These are phyloP conservation scores for Fusarium nygamai DNA, from an alignment of 2,329 filamentous ascomycete genomes.

Conservation along the genomic window DNA sequence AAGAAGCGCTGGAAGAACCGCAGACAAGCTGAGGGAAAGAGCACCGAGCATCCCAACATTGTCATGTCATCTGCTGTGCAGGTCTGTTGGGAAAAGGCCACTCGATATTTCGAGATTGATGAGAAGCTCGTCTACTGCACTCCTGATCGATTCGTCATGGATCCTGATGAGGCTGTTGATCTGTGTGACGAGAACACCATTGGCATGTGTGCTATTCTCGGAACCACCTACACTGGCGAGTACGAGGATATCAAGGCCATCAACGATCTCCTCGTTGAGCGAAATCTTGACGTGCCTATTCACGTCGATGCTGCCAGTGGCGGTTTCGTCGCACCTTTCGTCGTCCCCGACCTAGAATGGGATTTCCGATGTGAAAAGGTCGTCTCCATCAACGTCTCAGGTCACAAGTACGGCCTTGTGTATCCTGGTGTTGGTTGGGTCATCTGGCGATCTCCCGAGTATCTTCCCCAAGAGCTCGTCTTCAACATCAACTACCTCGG, in stretches of 20 bases:
- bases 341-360: slow-evolving; percentile 85
- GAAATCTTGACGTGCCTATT: slow-evolving; percentile 81
- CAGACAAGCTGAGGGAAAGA: slow-evolving; percentile 83
- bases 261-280: slow-evolving; percentile 85
- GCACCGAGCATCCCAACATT: slow-evolving; percentile 84
- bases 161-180: slow-evolving; percentile 68
- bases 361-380: slow-evolving; percentile 92
- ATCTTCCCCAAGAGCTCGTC: slow-evolving; percentile 87
- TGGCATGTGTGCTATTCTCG: slow-evolving; percentile 90
- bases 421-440: slow-evolving; percentile 97
- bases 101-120: slow-evolving; percentile 91
- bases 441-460: slow-evolving; percentile 85
- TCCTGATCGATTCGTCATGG: slow-evolving; percentile 69
- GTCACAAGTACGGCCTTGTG: slow-evolving; percentile 82
- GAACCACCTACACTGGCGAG: slow-evolving; percentile 94
- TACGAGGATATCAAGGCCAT: slow-evolving; percentile 94
- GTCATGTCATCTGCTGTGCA: slow-evolving; percentile 97
- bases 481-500: slow-evolving; percentile 99
- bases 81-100: slow-evolving; percentile 96
- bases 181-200: slow-evolving; percentile 79
- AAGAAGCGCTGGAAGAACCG: slow-evolving; percentile 94
- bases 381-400: slow-evolving; percentile 92
- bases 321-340: slow-evolving; percentile 93
- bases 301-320: slow-evolving; percentile 94
- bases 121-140: slow-evolving; percentile 81